Evolutionary conservation across 331 rosid genomes (phyloP).

Genomic region (Arachis monticola): DNA sequence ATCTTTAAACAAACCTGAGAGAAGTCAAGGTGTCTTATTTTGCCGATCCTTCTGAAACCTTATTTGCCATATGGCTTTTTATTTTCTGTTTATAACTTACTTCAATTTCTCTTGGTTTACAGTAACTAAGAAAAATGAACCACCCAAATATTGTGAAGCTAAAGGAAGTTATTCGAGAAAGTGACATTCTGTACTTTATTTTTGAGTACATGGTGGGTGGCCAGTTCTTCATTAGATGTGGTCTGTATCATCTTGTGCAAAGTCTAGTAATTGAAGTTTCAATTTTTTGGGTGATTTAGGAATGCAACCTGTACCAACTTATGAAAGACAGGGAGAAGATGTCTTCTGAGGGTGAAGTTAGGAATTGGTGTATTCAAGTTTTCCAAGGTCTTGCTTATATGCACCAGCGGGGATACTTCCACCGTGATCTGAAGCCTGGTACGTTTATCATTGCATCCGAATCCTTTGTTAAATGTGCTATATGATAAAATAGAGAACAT

Average conservation of each 20-base stretch:
- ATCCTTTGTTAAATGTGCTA: background rate
- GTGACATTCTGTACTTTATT: conserved; percentile 85
- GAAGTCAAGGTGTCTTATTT: conserved; percentile 82
- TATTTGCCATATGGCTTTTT: background rate
- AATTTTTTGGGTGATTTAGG: conserved; percentile 51
- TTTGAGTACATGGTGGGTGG: conserved; percentile 91
- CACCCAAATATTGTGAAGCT: conserved; percentile 96
- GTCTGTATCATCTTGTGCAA: conserved; percentile 11
- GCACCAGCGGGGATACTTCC: conserved; percentile 99
- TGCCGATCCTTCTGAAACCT: background rate
- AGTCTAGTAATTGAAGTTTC: conserved; percentile 16
- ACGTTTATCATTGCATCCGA: conserved; percentile 29
- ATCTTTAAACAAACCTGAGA: conserved; percentile 54
- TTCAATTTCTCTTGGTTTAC: conserved; percentile 33
- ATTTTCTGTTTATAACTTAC: conserved; percentile 18
- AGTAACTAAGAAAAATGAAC: conserved; percentile 88
- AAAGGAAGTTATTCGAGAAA: conserved; percentile 93
- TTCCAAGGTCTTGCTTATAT: conserved; percentile 97
- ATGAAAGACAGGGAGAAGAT: conserved; percentile 87
- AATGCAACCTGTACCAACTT: conserved; percentile 90
- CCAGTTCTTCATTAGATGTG: background rate
- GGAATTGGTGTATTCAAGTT: conserved; percentile 97
- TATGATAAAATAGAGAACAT: background rate
- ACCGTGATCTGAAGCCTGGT: conserved; percentile 99
- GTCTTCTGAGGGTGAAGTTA: conserved; percentile 80